phyloP scores from a whole-genome alignment of 164 flowering plant genomes.

The Litsea cubeba region DNA sequence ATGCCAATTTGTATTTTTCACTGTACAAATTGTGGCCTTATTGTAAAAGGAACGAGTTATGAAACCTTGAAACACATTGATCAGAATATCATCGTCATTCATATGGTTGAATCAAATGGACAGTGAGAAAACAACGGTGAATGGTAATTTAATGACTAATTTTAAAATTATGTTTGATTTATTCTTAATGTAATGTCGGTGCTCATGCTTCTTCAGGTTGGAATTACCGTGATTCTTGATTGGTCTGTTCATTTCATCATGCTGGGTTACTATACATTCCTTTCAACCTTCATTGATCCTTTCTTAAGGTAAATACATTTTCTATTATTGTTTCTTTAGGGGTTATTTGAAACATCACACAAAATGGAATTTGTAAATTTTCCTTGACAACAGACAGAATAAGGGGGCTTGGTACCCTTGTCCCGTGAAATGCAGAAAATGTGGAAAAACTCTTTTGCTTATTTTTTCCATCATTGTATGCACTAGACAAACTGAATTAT shows the following conservation, averaged over 20 bases:
- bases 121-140: neutral
- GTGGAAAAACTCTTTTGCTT: neutral
- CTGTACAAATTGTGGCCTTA: neutral
- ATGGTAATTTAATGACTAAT: neutral
- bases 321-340: neutral
- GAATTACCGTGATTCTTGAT: constrained; percentile 71
- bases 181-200: neutral
- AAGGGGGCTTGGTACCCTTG: neutral
- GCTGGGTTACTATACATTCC: constrained; percentile 80
- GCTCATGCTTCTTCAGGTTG: constrained; percentile 52
- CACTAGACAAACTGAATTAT: too few relatives aligned
- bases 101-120: neutral
- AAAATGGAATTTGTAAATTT: neutral
- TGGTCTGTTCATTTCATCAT: constrained; percentile 87
- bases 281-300: constrained; percentile 70
- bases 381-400: neutral
- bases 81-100: neutral
- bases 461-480: too few relatives aligned
- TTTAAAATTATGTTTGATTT: neutral
- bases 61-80: neutral
- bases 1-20: too few relatives aligned
- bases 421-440: too few relatives aligned
- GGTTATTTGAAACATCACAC: neutral
- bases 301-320: constrained; percentile 49
- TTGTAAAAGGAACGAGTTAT: neutral